Percentiles rank a stretch among this genome's conserved stretches.
phyloP scores from a whole-genome alignment of 139 green algal genomes.

The Pleodorina starrii region DNA sequence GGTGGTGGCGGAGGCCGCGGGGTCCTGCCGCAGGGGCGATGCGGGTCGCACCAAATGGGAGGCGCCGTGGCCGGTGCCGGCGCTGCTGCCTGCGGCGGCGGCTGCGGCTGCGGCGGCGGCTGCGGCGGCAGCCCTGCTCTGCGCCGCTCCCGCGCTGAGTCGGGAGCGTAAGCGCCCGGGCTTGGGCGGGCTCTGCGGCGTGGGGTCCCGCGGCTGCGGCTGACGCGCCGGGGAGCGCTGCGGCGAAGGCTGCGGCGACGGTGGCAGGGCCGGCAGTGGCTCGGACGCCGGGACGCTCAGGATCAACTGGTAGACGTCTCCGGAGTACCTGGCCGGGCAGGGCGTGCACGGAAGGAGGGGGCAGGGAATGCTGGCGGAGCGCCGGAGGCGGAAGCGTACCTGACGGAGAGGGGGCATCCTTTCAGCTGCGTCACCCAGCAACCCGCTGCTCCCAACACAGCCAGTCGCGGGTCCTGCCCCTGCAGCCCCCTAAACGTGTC shows the following conservation, averaged over 20 bases:
- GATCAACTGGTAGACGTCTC: conserved; percentile 3
- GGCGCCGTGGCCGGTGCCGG: too few species aligned
- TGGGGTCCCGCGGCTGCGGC: not conserved
- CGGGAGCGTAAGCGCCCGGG: not conserved
- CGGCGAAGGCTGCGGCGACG: not conserved
- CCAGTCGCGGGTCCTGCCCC: too few species aligned
- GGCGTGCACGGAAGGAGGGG: too few species aligned
- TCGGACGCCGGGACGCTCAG: not conserved
- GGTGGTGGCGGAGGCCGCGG: not conserved
- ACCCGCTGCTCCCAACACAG: too few species aligned
- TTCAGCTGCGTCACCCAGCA: too few species aligned
- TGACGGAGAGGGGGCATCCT: too few species aligned
- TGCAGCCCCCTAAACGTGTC: too few species aligned
- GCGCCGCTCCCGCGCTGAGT: not conserved
- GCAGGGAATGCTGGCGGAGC: too few species aligned
- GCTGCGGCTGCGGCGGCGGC: not conserved
- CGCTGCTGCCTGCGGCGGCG: not conserved
- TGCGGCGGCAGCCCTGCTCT: not conserved
- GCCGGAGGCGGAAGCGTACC: too few species aligned
- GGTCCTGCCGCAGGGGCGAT: not conserved
- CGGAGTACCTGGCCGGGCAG: conserved; percentile 1
- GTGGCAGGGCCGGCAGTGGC: not conserved
- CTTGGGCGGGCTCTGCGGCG: not conserved
- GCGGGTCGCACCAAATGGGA: not conserved
- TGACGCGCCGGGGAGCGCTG: not conserved